A percentile compares a stretch with the other conserved stretches of the same genome.
Evolutionary conservation across 1,284 basidiomycete genomes (phyloP).

Genomic region (Sporisorium sorghi): DNA sequence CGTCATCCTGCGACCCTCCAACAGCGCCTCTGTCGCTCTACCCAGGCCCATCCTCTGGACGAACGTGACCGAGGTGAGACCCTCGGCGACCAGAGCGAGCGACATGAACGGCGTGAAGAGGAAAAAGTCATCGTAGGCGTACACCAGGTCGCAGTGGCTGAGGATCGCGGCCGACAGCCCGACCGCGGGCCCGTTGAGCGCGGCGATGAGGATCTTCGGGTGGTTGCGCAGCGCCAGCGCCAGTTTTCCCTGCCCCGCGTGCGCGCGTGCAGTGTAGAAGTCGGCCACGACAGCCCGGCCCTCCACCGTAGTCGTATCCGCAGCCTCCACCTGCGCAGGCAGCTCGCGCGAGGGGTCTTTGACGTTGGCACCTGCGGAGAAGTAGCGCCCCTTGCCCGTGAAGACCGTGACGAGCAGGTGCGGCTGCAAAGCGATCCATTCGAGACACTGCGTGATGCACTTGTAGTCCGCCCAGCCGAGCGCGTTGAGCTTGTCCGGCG

Average conservation of each 20-base stretch:
- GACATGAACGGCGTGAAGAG: constrained; percentile 55
- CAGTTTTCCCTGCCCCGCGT: constrained; percentile 32
- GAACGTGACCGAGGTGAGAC: constrained; percentile 45
- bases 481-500: constrained; percentile 49
- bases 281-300: constrained; percentile 25
- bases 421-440: constrained; percentile 51
- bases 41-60: constrained; percentile 52
- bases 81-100: constrained; percentile 54
- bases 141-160: constrained; percentile 55
- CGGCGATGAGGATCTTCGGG: constrained; percentile 54
- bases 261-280: constrained; percentile 23
- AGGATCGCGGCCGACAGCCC: constrained; percentile 51
- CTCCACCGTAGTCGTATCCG: constrained; percentile 16
- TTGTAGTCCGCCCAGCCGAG: constrained; percentile 36
- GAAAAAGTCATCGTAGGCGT: constrained; percentile 56
- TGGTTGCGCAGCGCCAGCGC: constrained; percentile 32
- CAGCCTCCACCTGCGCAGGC: constrained; percentile 18
- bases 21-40: constrained; percentile 48
- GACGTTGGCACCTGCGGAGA: constrained; percentile 55
- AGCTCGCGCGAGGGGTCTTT: constrained; percentile 44
- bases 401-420: constrained; percentile 49
- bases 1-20: constrained; percentile 48
- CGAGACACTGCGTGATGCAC: constrained; percentile 35
- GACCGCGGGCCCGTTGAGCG: constrained; percentile 57
- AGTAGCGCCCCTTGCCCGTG: constrained; percentile 56